These are phyloP conservation scores for Russula compacta DNA, from an alignment of 768 basidiomycete genomes.

Conservation along the genomic window DNA sequence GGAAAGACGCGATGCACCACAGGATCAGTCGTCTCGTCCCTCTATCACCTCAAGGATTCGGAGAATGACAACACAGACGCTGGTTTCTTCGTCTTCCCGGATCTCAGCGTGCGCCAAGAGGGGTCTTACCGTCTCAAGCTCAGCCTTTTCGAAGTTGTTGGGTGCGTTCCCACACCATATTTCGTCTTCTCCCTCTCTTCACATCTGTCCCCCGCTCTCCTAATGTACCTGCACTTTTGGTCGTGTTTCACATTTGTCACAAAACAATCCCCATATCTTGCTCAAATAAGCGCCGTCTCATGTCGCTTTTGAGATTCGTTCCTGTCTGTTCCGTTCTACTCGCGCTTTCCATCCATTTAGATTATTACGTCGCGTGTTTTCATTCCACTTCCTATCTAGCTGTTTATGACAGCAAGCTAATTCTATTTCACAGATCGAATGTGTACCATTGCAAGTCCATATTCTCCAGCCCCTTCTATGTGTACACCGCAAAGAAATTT, in stretches of 20 bases:
- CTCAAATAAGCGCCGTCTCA: not conserved
- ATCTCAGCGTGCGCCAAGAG: constrained; percentile 85
- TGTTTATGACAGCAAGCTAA: not conserved
- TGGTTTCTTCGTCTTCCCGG: constrained; percentile 95
- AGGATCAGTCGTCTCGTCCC: constrained; percentile 79
- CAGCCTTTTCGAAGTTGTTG: constrained; percentile 83
- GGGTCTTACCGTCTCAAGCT: constrained; percentile 75
- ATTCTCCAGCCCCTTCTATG: constrained; percentile 83
- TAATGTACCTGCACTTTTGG: not conserved
- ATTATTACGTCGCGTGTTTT: constrained; percentile 12
- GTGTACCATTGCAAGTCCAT: constrained; percentile 89
- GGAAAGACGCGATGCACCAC: constrained; percentile 88
- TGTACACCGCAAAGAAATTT: constrained; percentile 94
- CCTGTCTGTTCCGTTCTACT: constrained; percentile 4
- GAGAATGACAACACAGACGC: constrained; percentile 60
- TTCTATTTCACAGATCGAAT: constrained; percentile 44
- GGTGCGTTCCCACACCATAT: constrained; percentile 43
- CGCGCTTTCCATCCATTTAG: not conserved
- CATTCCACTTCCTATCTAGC: not conserved
- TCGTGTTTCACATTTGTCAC: constrained; percentile 11
- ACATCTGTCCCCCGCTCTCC: not conserved
- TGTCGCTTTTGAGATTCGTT: not conserved
- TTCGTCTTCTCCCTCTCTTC: constrained; percentile 3
- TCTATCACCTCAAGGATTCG: constrained; percentile 76
- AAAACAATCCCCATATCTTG: not conserved